Evolutionary conservation across 371 early-diverging fungal genomes (phyloP).

Genomic region (Zychaea mexicana): DNA sequence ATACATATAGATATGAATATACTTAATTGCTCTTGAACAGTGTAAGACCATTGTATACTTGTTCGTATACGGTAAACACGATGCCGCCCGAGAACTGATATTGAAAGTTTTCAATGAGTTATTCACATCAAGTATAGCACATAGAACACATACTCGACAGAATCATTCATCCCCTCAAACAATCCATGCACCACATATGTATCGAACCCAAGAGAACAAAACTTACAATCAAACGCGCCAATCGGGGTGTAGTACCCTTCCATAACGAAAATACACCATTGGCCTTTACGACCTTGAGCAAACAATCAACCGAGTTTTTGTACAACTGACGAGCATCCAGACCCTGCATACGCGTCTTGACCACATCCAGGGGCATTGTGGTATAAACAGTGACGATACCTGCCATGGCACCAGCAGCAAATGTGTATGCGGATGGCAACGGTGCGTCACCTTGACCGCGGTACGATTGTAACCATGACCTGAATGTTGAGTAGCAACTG

Average conservation of each 20-base stretch:
- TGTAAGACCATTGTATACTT: slow-evolving; percentile 51
- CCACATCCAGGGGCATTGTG: slow-evolving; percentile 94
- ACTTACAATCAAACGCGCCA: slow-evolving; percentile 84
- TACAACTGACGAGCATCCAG: slow-evolving; percentile 70
- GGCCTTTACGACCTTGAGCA: slow-evolving; percentile 66
- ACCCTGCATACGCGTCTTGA: slow-evolving; percentile 95
- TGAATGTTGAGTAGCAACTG: slow-evolving; percentile 80
- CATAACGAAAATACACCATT: slow-evolving; percentile 86
- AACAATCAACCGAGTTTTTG: slow-evolving; percentile 73
- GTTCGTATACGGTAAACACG: slow-evolving; percentile 91
- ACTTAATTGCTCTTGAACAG: slow-evolving; percentile 10
- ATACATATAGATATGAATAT: background rate
- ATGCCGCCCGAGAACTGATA: slow-evolving; percentile 90
- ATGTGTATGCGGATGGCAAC: slow-evolving; percentile 68
- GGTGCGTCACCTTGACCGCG: slow-evolving; percentile 41
- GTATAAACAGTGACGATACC: slow-evolving; percentile 91
- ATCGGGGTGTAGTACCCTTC: slow-evolving; percentile 92
- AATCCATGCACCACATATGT: no score
- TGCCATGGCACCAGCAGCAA: slow-evolving; percentile 80
- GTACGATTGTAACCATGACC: slow-evolving; percentile 55
- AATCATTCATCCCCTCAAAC: no score
- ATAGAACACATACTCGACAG: no score
- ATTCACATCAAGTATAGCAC: no score
- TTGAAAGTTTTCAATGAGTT: no score
- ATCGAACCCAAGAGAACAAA: no score